A percentile compares a stretch with the other conserved stretches of the same genome.
phyloP scores from a whole-genome alignment of 2,329 filamentous ascomycete species.

The Colletotrichum gloeosporioides region DNA sequence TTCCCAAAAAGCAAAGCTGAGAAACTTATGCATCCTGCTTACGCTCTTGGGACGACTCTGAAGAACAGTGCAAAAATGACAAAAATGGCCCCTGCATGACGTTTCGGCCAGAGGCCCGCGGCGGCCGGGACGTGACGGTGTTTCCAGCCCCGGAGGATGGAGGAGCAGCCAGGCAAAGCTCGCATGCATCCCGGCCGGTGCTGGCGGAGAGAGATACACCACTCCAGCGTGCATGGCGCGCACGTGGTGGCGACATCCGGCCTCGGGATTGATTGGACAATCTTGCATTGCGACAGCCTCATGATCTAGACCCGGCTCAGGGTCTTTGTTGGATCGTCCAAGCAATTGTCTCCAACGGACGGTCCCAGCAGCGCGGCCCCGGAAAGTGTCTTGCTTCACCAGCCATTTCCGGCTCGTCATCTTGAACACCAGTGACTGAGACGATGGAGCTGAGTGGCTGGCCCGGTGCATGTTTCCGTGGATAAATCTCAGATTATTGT shows the following conservation, averaged over 20 bases:
- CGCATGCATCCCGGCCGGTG: neutral
- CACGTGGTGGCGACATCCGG: neutral
- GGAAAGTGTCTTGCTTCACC: neutral
- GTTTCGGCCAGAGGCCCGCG: neutral
- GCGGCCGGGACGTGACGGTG: neutral
- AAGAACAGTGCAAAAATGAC: neutral
- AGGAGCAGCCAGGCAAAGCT: neutral
- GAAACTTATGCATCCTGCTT: neutral
- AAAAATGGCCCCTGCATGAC: neutral
- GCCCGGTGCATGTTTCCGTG: neutral
- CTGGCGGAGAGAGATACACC: neutral
- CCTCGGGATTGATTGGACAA: neutral
- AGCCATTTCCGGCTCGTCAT: neutral
- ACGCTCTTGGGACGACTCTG: neutral
- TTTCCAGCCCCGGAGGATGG: neutral
- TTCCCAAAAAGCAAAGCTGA: neutral
- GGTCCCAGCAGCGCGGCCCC: neutral
- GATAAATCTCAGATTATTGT: neutral
- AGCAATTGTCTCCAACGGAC: neutral
- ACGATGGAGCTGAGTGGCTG: neutral
- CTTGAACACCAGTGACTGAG: neutral
- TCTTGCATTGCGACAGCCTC: conserved; percentile 5
- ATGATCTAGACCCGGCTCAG: conserved; percentile 1
- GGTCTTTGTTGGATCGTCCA: neutral
- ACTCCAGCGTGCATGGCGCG: neutral